These are phyloP conservation scores for Auriscalpium microsporum DNA, from an alignment of 768 basidiomycete genomes.

Conservation along the genomic window DNA sequence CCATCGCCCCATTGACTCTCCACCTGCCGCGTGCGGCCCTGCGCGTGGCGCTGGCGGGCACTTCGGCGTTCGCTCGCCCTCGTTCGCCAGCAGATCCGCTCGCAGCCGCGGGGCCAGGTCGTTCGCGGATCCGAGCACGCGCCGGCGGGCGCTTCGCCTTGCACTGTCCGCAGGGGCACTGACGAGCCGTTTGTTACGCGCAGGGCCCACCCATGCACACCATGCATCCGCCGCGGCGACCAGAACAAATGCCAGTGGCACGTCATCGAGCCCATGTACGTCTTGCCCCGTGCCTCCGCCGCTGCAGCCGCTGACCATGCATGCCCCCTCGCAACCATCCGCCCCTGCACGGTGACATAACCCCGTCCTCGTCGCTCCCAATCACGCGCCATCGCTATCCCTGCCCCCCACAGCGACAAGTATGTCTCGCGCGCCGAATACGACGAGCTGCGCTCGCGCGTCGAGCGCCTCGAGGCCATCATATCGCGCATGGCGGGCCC, in stretches of 20 bases:
- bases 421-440: conserved; percentile 73
- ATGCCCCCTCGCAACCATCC: conserved; percentile 9
- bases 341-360: not conserved
- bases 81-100: too few relatives aligned
- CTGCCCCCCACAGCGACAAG: conserved; percentile 47
- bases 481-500: conserved; percentile 30
- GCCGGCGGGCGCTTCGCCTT: too few relatives aligned
- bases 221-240: conserved; percentile 74
- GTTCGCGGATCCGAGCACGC: too few relatives aligned
- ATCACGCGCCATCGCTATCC: not conserved
- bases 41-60: too few relatives aligned
- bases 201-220: conserved; percentile 74
- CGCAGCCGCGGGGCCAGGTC: too few relatives aligned
- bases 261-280: conserved; percentile 74
- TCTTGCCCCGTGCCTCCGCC: conserved; percentile 12
- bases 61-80: too few relatives aligned
- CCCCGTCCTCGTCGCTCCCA: too few relatives aligned
- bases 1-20: too few relatives aligned
- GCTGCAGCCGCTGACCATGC: not conserved
- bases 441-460: conserved; percentile 61
- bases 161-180: too few relatives aligned
- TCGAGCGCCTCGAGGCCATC: conserved; percentile 51
- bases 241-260: conserved; percentile 78
- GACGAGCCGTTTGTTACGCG: conserved; percentile 9
- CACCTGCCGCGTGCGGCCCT: too few relatives aligned